Evolutionary conservation across 2,329 filamentous ascomycete species (phyloP).

Genomic region (Colletotrichum sp.): DNA sequence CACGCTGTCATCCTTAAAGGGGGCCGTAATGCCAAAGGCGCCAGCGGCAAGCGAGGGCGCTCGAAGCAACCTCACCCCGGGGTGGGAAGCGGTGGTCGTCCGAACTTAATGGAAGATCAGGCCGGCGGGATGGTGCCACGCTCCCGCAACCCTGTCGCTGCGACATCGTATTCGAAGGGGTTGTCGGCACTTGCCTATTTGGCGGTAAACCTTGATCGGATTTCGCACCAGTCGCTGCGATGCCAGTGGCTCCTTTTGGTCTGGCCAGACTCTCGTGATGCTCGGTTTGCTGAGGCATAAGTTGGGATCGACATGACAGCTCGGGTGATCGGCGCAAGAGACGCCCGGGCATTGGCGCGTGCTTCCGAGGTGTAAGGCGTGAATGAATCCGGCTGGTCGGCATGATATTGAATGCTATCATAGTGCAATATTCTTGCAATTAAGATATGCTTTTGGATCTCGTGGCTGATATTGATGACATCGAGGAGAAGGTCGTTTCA

Average conservation of each 20-base stretch:
- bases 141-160: not conserved
- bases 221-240: not conserved
- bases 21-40: not conserved
- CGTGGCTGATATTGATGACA: not conserved
- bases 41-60: not conserved
- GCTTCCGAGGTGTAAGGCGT: not conserved
- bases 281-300: not conserved
- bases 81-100: not conserved
- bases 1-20: not conserved
- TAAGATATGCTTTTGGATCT: not conserved
- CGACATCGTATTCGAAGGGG: not conserved
- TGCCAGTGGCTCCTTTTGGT: not conserved
- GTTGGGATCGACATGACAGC: not conserved
- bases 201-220: not conserved
- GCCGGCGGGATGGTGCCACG: not conserved
- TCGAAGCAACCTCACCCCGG: not conserved
- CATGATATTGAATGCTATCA: not conserved
- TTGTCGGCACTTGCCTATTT: not conserved
- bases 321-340: not conserved
- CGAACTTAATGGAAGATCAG: not conserved
- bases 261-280: not conserved
- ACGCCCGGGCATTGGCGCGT: not conserved
- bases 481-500: not conserved
- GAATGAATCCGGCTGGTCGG: not conserved
- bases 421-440: not conserved